Base-by-base conservation (phyloP, 1,139 yeast species). In the Citeromyces hawaiiensis region DNA sequence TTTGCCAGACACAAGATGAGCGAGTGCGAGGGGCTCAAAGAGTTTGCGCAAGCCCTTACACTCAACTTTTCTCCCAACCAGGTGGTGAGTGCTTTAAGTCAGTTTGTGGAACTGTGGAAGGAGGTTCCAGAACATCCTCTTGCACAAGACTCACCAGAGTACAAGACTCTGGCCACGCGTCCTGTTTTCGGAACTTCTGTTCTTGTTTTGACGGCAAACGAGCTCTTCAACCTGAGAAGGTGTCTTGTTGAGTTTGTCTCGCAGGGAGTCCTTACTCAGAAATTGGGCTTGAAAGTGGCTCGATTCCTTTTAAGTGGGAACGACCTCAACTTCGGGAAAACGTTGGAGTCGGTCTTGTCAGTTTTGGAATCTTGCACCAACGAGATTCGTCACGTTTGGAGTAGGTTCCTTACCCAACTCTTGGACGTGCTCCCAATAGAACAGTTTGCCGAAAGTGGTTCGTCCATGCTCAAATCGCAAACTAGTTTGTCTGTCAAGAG, bases 351-450 rank as follows among this genome's bases (percentile, higher is more conserved):
- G 59, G 41, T 64, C 13, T 46, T 66, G 29, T 52, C 48, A 4
- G 50, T 60, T 8, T 53, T 65, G 39, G 59, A 57, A 37, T 33
- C 43, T 29, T 45, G 43, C 18, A 44, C 44, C 6, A 57, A 53
- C 39, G 56, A 51, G 39, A 48, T 60, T 37, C 44, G 55, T 9
- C 48, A 42, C 30, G 52, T 51, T 19, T 48, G 67, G 19, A 68
- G 67, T 48, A 66, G 63, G 21, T 60, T 83, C 39, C 64, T 88
- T 47, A 72, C 76, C 36, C 72, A 71, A 47, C 61, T 80, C 46
- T 61, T 88, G 47, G 76, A 76, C 43, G 64, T 86, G 45, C 64
- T 88, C 42, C 96, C 97, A 23, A 71, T 87, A 48, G 69, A 68
- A 43, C 71, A 76, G 48, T 87, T 85, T 53, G 78, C 83, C 33